Evolutionary conservation across 805 yeast species (phyloP).

Genomic region (Kazachstania viticola): DNA sequence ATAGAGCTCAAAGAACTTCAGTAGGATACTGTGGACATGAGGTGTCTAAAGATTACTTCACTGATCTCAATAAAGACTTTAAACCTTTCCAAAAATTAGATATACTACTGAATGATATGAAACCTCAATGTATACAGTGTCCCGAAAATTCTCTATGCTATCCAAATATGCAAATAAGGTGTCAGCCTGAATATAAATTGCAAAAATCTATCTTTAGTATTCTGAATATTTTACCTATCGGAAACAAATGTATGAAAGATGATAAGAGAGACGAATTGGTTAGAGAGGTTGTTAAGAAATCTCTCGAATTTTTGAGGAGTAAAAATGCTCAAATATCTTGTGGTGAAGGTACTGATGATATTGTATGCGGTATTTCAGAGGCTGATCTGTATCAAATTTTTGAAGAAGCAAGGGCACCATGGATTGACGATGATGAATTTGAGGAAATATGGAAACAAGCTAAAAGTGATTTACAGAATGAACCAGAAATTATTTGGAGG

Average conservation of each 20-base stretch:
- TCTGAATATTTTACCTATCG: conserved; percentile 46
- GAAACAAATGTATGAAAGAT: conserved; percentile 65
- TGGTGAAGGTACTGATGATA: conserved; percentile 38
- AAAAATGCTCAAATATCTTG: conserved; percentile 56
- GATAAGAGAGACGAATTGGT: conserved; percentile 57
- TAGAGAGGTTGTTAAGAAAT: conserved; percentile 51
- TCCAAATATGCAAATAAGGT: conserved; percentile 45
- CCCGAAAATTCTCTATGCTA: conserved; percentile 75
- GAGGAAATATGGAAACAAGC: conserved; percentile 65
- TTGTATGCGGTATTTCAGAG: conserved; percentile 39
- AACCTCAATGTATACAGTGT: conserved; percentile 63
- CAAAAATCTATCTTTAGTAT: conserved; percentile 24
- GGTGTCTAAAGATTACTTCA: conserved; percentile 15
- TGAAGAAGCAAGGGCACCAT: conserved; percentile 26
- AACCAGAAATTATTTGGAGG: conserved; percentile 70
- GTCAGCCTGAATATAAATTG: conserved; percentile 58
- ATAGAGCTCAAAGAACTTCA: conserved; percentile 47
- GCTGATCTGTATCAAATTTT: conserved; percentile 44
- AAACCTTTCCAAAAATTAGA: conserved; percentile 27
- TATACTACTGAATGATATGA: conserved; percentile 32
- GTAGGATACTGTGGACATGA: conserved; percentile 72
- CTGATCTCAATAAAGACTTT: conserved; percentile 30
- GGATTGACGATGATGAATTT: conserved; percentile 39
- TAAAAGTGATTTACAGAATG: conserved; percentile 45
- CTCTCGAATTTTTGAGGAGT: conserved; percentile 52